Evolutionary conservation across 129 eudicot genomes (phyloP).

Genomic region (Lonicera japonica): DNA sequence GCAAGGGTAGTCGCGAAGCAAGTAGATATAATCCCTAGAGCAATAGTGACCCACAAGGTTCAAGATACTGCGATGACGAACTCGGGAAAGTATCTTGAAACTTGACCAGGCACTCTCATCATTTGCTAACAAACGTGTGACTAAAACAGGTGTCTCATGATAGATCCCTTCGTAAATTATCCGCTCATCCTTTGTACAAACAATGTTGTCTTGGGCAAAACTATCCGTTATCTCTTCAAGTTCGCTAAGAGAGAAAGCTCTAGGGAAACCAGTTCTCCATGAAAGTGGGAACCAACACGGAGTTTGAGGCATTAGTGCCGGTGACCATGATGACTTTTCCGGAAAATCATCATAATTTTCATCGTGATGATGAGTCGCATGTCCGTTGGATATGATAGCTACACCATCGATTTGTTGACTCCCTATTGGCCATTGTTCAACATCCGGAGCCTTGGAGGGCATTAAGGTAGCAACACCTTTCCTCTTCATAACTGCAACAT

Average conservation of each 20-base stretch:
- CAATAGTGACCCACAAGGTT: conserved; percentile 35
- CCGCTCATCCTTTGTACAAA: conserved; percentile 9
- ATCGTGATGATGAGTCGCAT: conserved; percentile 7
- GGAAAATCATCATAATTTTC: neutral
- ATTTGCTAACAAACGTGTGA: conserved; percentile 20
- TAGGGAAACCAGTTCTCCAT: conserved; percentile 39
- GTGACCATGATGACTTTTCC: conserved; percentile 3
- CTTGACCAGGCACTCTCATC: conserved; percentile 21
- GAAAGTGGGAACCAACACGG: conserved; percentile 29
- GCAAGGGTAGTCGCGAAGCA: conserved; percentile 33
- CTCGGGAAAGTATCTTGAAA: conserved; percentile 31
- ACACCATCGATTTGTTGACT: conserved; percentile 19
- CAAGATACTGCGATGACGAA: conserved; percentile 37
- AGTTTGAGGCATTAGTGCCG: conserved; percentile 19
- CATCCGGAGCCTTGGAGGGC: conserved; percentile 34
- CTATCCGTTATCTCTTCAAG: conserved; percentile 37
- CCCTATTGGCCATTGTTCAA: conserved; percentile 25
- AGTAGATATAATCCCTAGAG: conserved; percentile 21
- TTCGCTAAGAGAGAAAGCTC: conserved; percentile 30
- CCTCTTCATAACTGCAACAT: conserved; percentile 36
- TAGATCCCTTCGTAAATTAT: conserved; percentile 17
- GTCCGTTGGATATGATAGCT: conserved; percentile 6
- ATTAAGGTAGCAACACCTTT: conserved; percentile 36
- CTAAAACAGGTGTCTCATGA: conserved; percentile 23
- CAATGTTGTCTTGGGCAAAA: conserved; percentile 11